These are phyloP conservation scores for Fusarium hainanense DNA, from an alignment of 2,329 filamentous ascomycete species.

Conservation along the genomic window DNA sequence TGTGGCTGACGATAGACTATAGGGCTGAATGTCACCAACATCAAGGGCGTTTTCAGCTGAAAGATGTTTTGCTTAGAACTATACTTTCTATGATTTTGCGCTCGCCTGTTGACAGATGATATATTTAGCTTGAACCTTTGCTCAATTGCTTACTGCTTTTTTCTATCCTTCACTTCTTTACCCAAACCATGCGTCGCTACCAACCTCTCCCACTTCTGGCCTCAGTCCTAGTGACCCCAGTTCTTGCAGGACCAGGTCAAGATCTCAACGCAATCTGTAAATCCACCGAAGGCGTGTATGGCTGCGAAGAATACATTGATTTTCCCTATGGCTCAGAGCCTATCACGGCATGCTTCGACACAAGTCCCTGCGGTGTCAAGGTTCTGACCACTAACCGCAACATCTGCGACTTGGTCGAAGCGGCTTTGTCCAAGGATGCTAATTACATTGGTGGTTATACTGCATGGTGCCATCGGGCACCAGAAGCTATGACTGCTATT, in stretches of 20 bases:
- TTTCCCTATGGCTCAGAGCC: conserved; percentile 26
- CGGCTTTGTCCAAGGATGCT: conserved; percentile 6
- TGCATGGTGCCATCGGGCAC: conserved; percentile 6
- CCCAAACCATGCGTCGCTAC: background rate
- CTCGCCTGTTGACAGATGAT: background rate
- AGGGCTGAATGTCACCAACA: background rate
- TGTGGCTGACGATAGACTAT: conserved; percentile 5
- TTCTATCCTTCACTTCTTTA: fast-evolving
- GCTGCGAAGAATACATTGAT: conserved; percentile 11
- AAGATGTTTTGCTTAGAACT: background rate
- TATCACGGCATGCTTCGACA: conserved; percentile 18
- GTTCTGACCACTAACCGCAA: conserved; percentile 20
- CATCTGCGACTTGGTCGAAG: conserved; percentile 21
- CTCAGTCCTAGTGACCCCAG: background rate
- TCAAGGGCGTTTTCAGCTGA: conserved; percentile 1
- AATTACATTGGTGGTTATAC: conserved; percentile 11
- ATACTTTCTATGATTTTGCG: background rate
- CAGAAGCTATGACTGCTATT: conserved; percentile 10
- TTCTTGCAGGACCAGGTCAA: conserved; percentile 19
- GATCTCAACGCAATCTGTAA: conserved; percentile 24
- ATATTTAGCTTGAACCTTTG: background rate
- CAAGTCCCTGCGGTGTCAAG: conserved; percentile 26
- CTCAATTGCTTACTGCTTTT: fast-evolving
- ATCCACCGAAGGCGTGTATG: conserved; percentile 27
- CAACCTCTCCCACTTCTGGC: background rate